phyloP scores from a whole-genome alignment of 768 basidiomycete genomes.

The Boletus edulis region DNA sequence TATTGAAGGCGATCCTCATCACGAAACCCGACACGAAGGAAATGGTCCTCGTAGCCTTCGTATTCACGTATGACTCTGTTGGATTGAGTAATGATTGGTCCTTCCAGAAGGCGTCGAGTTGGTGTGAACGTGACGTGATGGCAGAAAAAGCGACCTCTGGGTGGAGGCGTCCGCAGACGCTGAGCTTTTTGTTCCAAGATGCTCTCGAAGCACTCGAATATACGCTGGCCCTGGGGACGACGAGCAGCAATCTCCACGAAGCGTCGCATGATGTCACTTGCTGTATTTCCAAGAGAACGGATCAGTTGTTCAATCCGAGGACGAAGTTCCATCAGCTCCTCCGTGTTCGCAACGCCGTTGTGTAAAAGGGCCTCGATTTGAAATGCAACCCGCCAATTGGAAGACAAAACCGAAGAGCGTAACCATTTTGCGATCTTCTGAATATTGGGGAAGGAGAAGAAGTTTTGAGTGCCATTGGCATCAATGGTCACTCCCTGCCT shows the following conservation, averaged over 20 bases:
- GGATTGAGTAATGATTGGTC: conserved; percentile 71
- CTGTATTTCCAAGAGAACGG: conserved; percentile 33
- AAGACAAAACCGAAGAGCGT: conserved; percentile 35
- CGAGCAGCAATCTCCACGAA: conserved; percentile 50
- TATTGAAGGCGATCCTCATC: conserved; percentile 78
- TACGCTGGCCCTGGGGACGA: conserved; percentile 41
- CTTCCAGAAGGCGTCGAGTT: conserved; percentile 69
- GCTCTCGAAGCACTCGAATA: conserved; percentile 47
- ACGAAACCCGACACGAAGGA: conserved; percentile 80
- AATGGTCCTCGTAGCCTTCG: conserved; percentile 56
- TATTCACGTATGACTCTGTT: conserved; percentile 79
- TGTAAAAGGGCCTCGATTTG: conserved; percentile 71
- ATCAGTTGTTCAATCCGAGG: conserved; percentile 43
- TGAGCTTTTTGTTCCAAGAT: conserved; percentile 21
- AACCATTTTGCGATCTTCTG: conserved; percentile 44
- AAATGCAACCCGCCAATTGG: conserved; percentile 64
- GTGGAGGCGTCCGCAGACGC: conserved; percentile 20
- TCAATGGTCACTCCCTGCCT: conserved; percentile 42
- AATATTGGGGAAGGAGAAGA: conserved; percentile 51
- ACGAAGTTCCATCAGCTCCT: conserved; percentile 49
- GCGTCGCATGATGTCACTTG: conserved; percentile 49
- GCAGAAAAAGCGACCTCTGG: conserved; percentile 54
- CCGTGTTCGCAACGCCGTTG: conserved; percentile 62
- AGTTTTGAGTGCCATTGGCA: conserved; percentile 40
- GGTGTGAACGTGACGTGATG: conserved; percentile 78